phyloP scores from a whole-genome alignment of 768 basidiomycete genomes.

The Hydnum rufescens region DNA sequence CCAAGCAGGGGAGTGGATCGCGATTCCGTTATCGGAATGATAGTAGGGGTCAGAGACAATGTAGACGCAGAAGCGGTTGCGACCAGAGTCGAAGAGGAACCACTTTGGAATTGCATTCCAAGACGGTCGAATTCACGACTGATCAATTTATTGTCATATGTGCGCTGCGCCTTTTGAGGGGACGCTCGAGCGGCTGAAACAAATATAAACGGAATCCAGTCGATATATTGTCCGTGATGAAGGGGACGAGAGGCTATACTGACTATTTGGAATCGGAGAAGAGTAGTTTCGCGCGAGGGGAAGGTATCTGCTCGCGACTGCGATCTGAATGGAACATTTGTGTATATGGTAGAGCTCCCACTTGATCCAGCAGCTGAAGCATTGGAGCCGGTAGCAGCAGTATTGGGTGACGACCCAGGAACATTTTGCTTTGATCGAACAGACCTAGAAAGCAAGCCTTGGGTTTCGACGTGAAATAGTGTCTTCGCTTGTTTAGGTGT shows the following conservation, averaged over 20 bases:
- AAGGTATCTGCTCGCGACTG: conserved; percentile 8
- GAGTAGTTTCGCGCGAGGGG: conserved; percentile 3
- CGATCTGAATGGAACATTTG: background rate
- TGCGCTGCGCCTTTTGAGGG: conserved; percentile 35
- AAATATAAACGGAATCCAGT: background rate
- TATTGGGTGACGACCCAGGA: background rate
- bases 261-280: background rate
- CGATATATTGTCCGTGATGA: conserved; percentile 17
- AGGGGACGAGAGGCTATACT: conserved; percentile 1
- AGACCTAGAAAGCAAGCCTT: background rate
- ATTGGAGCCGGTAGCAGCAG: background rate
- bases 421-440: background rate
- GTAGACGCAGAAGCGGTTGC: conserved; percentile 30
- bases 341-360: too few species aligned
- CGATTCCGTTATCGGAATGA: conserved; percentile 1
- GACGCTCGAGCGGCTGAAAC: conserved; percentile 3
- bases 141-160: conserved; percentile 63
- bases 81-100: conserved; percentile 26
- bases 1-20: background rate
- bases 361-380: too few species aligned
- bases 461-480: background rate
- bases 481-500: background rate
- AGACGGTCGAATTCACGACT: conserved; percentile 74
- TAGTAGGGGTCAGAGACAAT: conserved; percentile 19
- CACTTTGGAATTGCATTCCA: conserved; percentile 32